Evolutionary conservation across 2,329 filamentous ascomycete species (phyloP).

Genomic region (Cryphonectria naterciae): DNA sequence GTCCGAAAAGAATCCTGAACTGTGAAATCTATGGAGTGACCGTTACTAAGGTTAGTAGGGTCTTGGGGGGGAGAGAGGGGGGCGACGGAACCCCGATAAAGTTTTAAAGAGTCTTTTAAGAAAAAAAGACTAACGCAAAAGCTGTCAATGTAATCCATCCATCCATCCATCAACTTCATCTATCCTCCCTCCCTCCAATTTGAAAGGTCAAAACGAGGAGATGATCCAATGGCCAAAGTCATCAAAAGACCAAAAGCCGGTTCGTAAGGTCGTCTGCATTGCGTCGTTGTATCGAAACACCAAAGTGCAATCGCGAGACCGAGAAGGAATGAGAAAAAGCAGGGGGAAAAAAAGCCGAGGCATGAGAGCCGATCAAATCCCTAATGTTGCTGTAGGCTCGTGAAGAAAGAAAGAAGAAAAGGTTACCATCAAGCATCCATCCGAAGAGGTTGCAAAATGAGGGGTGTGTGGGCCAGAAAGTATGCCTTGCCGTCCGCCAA

Average conservation of each 20-base stretch:
- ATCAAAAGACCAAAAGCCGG: conserved; percentile 9
- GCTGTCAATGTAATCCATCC: not conserved
- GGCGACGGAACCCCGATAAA: not conserved
- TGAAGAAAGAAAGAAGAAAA: not conserved
- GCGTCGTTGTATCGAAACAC: not conserved
- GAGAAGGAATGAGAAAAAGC: not conserved
- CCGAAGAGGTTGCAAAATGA: not conserved
- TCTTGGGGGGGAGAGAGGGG: too few species aligned
- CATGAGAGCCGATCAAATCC: not conserved
- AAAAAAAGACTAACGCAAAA: not conserved
- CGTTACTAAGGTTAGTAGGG: not conserved
- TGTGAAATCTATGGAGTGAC: not conserved
- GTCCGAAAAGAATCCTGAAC: not conserved
- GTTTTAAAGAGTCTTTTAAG: not conserved
- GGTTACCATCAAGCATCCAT: not conserved
- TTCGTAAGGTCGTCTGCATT: conserved; percentile 4
- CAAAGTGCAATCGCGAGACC: conserved; percentile 3
- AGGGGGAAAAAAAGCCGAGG: not conserved
- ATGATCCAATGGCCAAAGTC: conserved; percentile 4
- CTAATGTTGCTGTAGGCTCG: not conserved
- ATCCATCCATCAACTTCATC: not conserved
- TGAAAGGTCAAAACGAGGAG: not conserved
- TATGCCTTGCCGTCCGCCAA: not conserved
- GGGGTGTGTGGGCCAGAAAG: not conserved
- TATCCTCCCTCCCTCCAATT: not conserved